These are phyloP conservation scores for Periconia sp. DNA, from an alignment of 2,329 filamentous ascomycete species.

Conservation along the genomic window DNA sequence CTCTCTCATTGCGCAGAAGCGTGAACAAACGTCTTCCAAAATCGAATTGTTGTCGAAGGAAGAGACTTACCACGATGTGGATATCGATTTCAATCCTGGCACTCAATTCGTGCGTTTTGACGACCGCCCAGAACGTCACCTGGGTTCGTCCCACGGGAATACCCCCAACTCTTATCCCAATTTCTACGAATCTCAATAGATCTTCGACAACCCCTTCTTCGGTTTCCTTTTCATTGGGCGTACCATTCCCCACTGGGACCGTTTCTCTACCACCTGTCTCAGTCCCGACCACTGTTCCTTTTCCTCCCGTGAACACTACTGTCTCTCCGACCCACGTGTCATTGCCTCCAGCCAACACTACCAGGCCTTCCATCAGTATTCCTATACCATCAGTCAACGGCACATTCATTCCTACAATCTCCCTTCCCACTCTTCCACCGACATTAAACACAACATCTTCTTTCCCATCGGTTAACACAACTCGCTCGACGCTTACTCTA, in stretches of 20 bases:
- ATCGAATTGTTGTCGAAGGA: no score
- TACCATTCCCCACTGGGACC: not conserved
- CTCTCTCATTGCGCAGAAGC: no score
- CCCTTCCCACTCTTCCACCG: not conserved
- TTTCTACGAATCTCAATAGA: no score
- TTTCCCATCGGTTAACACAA: not conserved
- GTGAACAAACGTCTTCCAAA: no score
- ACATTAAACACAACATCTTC: not conserved
- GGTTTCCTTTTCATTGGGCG: no score
- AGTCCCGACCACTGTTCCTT: not conserved
- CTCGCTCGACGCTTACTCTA: not conserved
- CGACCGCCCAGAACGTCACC: not conserved
- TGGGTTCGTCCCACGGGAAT: not conserved
- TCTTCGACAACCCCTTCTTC: no score
- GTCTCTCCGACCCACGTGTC: not conserved
- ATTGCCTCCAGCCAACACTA: not conserved
- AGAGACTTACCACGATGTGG: not conserved
- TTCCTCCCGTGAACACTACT: not conserved
- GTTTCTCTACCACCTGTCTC: no score
- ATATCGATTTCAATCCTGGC: not conserved
- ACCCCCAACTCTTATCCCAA: not conserved
- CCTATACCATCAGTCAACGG: not conserved
- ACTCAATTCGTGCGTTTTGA: not conserved
- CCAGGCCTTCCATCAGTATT: not conserved
- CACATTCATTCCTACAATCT: not conserved